Evolutionary conservation across 2,329 filamentous ascomycete genomes (phyloP).

Genomic region (Fusarium cyanostomum): DNA sequence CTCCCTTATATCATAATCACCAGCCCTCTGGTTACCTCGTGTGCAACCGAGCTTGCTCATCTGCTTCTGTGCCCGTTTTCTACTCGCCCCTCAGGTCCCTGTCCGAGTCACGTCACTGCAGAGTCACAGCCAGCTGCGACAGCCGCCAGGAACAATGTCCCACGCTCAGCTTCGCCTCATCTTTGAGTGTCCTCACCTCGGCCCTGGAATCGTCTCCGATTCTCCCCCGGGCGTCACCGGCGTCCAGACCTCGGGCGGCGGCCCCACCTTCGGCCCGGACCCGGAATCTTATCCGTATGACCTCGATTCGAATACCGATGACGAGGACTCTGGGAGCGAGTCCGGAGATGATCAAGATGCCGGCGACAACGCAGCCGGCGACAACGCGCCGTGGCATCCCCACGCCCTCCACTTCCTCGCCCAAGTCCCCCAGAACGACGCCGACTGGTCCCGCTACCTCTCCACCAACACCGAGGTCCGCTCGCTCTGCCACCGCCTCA

Average conservation of each 20-base stretch:
- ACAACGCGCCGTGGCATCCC: constrained; percentile 8
- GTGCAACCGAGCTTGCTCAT: neutral
- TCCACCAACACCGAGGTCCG: constrained; percentile 6
- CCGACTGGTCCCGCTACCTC: constrained; percentile 18
- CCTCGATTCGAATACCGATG: neutral
- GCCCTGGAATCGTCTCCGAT: constrained; percentile 2
- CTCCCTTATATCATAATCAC: neutral
- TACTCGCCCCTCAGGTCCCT: neutral
- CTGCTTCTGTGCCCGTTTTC: neutral
- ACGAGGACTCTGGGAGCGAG: neutral
- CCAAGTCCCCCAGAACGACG: constrained; percentile 14
- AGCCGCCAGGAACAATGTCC: neutral
- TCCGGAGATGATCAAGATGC: neutral
- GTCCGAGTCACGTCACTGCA: neutral
- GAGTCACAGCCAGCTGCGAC: neutral
- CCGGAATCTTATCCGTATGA: neutral
- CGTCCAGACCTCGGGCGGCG: neutral
- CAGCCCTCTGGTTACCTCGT: neutral
- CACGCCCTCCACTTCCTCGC: constrained; percentile 21
- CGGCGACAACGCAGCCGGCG: too few species aligned
- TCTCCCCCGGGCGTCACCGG: neutral
- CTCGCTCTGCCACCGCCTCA: constrained; percentile 10
- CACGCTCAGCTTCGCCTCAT: neutral
- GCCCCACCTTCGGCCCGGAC: neutral
- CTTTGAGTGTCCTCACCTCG: constrained; percentile 9